A percentile compares a stretch with the other conserved stretches of the same genome.
Evolutionary conservation across 208 protist species (phyloP).

Genomic region (Trypanosoma boissoni): DNA sequence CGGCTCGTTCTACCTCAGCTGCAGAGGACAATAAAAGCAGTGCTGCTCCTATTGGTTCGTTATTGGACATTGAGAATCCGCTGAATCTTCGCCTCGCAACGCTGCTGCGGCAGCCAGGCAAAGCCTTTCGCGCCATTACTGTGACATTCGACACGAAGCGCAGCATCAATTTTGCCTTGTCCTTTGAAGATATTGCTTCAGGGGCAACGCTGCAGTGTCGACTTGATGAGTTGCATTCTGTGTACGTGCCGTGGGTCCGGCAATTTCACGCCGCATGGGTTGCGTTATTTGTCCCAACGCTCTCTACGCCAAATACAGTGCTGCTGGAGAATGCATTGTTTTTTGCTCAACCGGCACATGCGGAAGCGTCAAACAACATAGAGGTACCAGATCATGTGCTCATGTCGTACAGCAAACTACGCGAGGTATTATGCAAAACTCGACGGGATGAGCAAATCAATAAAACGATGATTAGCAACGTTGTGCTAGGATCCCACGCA

Average conservation of each 20-base stretch:
- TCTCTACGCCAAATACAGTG: conserved; percentile 62
- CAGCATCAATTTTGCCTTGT: conserved; percentile 64
- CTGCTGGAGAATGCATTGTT: conserved; percentile 74
- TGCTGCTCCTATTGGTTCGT: conserved; percentile 33
- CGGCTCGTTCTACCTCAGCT: too few relatives aligned
- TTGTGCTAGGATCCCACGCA: conserved; percentile 77
- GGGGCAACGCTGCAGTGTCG: conserved; percentile 58
- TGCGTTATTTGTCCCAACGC: conserved; percentile 79
- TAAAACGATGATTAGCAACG: conserved; percentile 55
- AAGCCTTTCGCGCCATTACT: conserved; percentile 79
- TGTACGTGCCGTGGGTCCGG: conserved; percentile 72
- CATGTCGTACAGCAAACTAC: conserved; percentile 78
- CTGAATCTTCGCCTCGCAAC: conserved; percentile 87
- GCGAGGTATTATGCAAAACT: conserved; percentile 69
- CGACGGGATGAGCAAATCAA: conserved; percentile 65
- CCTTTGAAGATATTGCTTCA: conserved; percentile 85
- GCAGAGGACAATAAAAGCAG: neutral
- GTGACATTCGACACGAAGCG: conserved; percentile 60
- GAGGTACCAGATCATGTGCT: conserved; percentile 84
- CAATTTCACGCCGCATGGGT: conserved; percentile 77
- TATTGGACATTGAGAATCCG: conserved; percentile 75
- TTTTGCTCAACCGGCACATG: conserved; percentile 27
- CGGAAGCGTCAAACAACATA: conserved; percentile 24
- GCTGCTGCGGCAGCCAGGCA: conserved; percentile 74
- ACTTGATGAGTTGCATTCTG: conserved; percentile 56